phyloP scores from a whole-genome alignment of 164 flowering plant species.

The Magnolia sinica region DNA sequence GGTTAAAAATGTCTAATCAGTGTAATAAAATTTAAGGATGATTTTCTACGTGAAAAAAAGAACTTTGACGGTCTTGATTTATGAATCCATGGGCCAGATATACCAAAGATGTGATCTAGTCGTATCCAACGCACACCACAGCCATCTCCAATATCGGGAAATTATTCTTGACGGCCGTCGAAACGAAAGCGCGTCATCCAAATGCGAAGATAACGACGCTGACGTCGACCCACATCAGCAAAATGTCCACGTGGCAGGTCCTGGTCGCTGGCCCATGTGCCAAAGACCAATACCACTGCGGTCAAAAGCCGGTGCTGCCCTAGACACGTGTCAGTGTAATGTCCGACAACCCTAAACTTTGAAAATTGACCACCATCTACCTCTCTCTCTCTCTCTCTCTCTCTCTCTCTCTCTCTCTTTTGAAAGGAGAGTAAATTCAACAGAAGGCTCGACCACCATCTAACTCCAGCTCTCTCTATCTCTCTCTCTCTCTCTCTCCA shows the following conservation, averaged over 20 bases:
- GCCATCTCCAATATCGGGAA: too few relatives aligned
- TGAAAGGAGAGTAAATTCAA: too few relatives aligned
- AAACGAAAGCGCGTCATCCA: not conserved
- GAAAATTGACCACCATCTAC: conserved; percentile 22
- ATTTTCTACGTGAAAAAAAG: too few relatives aligned
- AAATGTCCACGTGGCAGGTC: not conserved
- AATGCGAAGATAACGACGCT: not conserved
- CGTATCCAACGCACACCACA: too few relatives aligned
- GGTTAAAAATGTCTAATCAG: too few relatives aligned
- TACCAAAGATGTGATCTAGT: too few relatives aligned
- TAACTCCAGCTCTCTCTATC: conserved; percentile 20
- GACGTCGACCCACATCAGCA: conserved; percentile 13
- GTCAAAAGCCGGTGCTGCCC: conserved; percentile 40
- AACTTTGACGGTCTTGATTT: too few relatives aligned
- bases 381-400: conserved; percentile 8
- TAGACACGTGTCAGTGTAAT: conserved; percentile 26
- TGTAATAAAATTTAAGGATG: too few relatives aligned
- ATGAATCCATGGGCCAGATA: too few relatives aligned
- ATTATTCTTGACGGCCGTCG: too few relatives aligned
- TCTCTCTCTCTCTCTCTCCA: not conserved
- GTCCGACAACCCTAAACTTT: conserved; percentile 4
- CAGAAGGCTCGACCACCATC: not conserved
- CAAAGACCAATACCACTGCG: conserved; percentile 17
- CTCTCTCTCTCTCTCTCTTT: conserved; percentile 10
- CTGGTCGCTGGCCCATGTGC: conserved; percentile 20